Base-by-base conservation (phyloP, 305 asterid genomes). In the Fraxinus baroniana region DNA sequence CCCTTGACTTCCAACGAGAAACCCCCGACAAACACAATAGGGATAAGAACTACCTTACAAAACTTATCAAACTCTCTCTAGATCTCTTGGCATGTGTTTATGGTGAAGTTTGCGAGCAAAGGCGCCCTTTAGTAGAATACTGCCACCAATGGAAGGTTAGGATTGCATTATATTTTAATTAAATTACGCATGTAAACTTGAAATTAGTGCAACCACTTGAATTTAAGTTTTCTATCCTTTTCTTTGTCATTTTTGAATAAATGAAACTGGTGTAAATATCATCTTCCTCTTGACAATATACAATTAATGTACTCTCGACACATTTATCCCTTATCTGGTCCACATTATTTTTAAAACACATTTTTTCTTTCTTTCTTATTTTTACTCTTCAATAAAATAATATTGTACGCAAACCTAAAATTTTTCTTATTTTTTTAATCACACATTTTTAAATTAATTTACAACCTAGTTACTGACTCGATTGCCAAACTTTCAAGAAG, bases 11-110 rank as follows among this genome's bases (percentile, higher is more conserved):
- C 72, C 76, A 66, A 9, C 10, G 89, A 24, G 81, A 88, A 78
- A 26, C 33, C 85, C 80, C 82, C 81, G 0, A 84, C 70, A 78
- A 78, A 24, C 20, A 84, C 2, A 13, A 86, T 55, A 83, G 80
- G 79, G 77, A 35, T 44, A 68, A 88, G 78, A n/a, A 84, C 22
- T 81, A 86, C 77, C 89, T 82, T 86, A 44, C 66, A 52, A 74
- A 80, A 82, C 76, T 87, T 80, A 85, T 78, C 84, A 89, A 78
- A 71, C 18, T 12, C 28, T 10, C 18, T 8, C 5, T 55, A 9
- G 22, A 18, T 18, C 17, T 57, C 22, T 77, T 4, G 32, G 77
- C 57, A 36, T 37, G 60, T 57, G 39, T 36, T 28, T 15, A 1
- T 2, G 24, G 71, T 18, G 68, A 57, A 1, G 68, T n/a, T 18